phyloP scores from a whole-genome alignment of 768 basidiomycete genomes.

The Leccinellum albellum region DNA sequence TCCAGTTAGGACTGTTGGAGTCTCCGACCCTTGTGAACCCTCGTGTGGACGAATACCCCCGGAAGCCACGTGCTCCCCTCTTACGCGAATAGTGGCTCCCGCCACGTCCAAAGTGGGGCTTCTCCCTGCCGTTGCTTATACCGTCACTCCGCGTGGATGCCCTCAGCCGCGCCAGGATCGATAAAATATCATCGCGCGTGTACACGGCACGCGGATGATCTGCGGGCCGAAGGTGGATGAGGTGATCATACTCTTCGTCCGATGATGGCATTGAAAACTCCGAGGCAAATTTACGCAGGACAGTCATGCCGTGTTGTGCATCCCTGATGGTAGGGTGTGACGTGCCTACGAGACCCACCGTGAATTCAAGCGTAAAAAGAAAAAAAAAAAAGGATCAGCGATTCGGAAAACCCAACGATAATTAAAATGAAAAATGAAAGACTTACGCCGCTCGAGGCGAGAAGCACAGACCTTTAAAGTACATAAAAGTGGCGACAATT shows the following conservation, averaged over 20 bases:
- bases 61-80: constrained; percentile 21
- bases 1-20: constrained; percentile 15
- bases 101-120: constrained; percentile 6
- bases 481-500: constrained; percentile 8
- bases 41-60: constrained; percentile 10
- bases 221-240: constrained; percentile 37
- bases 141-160: constrained; percentile 23
- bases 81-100: constrained; percentile 8
- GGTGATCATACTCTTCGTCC: constrained; percentile 64
- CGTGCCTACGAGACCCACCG: constrained; percentile 45
- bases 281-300: constrained; percentile 63
- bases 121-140: neutral
- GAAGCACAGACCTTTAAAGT: constrained; percentile 48
- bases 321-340: constrained; percentile 74
- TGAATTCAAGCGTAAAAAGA: neutral
- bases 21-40: constrained; percentile 14
- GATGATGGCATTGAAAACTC: constrained; percentile 54
- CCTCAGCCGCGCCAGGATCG: constrained; percentile 49
- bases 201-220: constrained; percentile 44
- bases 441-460: constrained; percentile 58
- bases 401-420: neutral
- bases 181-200: constrained; percentile 46
- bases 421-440: constrained; percentile 2
- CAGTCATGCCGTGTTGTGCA: constrained; percentile 50
- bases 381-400: neutral